Evolutionary conservation across 805 yeast genomes (phyloP).

Genomic region (Isabelozyma gotoi): DNA sequence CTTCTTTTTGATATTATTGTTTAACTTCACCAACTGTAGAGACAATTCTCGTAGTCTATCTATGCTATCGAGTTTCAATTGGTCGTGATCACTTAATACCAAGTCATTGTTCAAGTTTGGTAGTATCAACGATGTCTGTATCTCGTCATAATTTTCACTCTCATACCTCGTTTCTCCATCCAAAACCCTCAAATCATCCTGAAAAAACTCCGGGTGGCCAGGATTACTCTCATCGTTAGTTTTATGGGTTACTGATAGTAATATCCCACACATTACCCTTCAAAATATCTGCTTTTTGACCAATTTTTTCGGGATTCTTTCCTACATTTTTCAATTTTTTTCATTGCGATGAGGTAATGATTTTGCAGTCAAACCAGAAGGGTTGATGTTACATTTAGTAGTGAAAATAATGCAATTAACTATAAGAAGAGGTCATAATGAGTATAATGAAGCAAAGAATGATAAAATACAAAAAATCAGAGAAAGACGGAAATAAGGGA

Average conservation of each 20-base stretch:
- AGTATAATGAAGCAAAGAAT: too few species aligned
- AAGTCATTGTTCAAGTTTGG: conserved; percentile 3
- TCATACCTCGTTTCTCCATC: not conserved
- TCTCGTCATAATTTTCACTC: not conserved
- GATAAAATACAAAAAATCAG: too few species aligned
- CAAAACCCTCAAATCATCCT: not conserved
- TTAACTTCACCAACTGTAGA: conserved; percentile 18
- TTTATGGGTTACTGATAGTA: not conserved
- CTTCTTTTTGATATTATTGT: conserved; percentile 25
- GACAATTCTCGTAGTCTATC: conserved; percentile 26
- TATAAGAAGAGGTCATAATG: not conserved
- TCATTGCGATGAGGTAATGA: not conserved
- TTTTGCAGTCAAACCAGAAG: not conserved
- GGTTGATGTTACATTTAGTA: not conserved
- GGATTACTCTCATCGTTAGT: not conserved
- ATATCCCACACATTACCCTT: conserved; percentile 1
- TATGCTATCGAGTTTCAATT: conserved; percentile 26
- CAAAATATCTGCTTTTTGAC: not conserved
- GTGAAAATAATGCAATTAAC: not conserved
- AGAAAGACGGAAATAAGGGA: too few species aligned
- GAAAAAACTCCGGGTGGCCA: not conserved
- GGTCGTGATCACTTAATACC: conserved; percentile 15
- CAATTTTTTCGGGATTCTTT: too few species aligned
- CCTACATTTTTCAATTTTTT: too few species aligned
- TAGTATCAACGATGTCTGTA: not conserved